A percentile compares a stretch with the other conserved stretches of the same genome.
Evolutionary conservation across 139 green algal genomes (phyloP).

Genomic region (Eudorina sp.): DNA sequence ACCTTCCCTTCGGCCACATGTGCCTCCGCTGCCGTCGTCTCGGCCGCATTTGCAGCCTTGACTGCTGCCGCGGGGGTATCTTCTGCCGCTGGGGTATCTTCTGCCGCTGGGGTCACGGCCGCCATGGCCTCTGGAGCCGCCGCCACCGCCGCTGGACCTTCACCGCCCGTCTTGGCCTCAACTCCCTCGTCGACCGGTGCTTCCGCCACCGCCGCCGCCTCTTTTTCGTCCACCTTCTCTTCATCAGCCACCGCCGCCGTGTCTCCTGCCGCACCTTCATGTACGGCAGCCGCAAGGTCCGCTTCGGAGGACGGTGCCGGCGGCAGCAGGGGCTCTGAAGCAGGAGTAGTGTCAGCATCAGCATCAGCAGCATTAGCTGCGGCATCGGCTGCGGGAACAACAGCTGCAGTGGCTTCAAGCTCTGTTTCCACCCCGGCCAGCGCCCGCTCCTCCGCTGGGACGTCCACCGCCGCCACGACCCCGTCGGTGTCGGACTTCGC

Average conservation of each 20-base stretch:
- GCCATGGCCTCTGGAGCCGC: background rate
- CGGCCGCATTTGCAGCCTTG: background rate
- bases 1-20: background rate
- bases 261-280: background rate
- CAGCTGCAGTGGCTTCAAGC: background rate
- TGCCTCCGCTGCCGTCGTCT: background rate
- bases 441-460: background rate
- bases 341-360: background rate
- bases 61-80: too few species aligned
- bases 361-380: background rate
- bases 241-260: background rate
- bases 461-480: too few species aligned
- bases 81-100: background rate
- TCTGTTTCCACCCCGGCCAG: background rate
- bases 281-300: background rate
- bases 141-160: background rate
- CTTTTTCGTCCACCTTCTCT: background rate
- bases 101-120: too few species aligned
- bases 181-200: background rate
- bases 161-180: background rate
- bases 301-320: background rate
- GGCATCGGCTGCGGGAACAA: background rate
- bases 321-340: background rate
- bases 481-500: too few species aligned
- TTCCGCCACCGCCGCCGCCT: background rate